Percentiles rank a stretch among this genome's conserved stretches.
phyloP scores from a whole-genome alignment of 78 protist species.

The Carpediemonas membranifera region DNA sequence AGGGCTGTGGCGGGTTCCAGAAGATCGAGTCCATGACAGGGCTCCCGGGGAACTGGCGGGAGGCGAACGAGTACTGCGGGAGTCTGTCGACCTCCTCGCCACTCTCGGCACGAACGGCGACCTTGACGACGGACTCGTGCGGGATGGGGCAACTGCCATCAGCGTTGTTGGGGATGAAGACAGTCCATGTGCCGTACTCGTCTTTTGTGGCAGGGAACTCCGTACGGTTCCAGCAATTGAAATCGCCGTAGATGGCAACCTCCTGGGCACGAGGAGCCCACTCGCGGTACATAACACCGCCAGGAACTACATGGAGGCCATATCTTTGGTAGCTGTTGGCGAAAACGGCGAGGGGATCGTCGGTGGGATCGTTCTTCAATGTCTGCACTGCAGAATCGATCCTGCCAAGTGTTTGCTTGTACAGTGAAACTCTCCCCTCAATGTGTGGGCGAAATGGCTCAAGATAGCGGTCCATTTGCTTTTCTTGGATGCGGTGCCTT shows the following conservation, averaged over 20 bases:
- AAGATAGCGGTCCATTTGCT: no score
- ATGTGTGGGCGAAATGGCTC: no score
- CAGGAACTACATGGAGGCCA: no score
- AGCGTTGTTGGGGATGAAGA: slow-evolving; percentile 32
- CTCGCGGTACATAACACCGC: slow-evolving; percentile 14
- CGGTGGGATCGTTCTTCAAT: no score
- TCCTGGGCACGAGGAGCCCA: slow-evolving; percentile 18
- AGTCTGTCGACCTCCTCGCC: slow-evolving; percentile 56
- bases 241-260: slow-evolving; percentile 3
- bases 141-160: slow-evolving; percentile 55
- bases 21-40: not conserved
- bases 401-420: no score
- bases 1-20: slow-evolving; percentile 52
- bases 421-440: no score
- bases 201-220: slow-evolving; percentile 23
- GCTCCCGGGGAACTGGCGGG: no score
- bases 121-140: slow-evolving; percentile 48
- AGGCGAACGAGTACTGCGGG: no score
- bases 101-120: slow-evolving; percentile 15
- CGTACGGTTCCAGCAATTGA: slow-evolving; percentile 53
- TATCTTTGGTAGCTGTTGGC: no score
- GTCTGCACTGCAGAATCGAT: no score
- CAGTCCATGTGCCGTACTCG: slow-evolving; percentile 53
- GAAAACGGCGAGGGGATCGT: no score
- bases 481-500: no score